phyloP scores from a whole-genome alignment of 345 rosid species.

The Hirschfeldia incana region DNA sequence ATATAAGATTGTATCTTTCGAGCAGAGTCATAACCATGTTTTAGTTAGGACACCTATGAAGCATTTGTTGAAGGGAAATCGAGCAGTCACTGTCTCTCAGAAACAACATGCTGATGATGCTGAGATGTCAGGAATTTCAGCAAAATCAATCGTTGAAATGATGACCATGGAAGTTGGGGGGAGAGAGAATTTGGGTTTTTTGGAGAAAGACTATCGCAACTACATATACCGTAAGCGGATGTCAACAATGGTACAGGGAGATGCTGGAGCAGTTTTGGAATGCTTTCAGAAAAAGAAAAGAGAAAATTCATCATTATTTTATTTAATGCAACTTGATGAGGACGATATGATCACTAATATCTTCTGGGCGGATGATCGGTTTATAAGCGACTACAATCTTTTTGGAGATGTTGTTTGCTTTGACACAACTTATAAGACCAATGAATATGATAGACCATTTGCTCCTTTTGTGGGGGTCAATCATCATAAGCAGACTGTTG shows the following conservation, averaged over 20 bases:
- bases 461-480: background rate
- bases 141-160: slow-evolving; percentile 13
- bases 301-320: background rate
- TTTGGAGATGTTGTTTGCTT: background rate
- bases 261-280: background rate
- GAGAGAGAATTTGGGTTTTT: background rate
- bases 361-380: background rate
- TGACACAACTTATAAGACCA: background rate
- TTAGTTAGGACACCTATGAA: slow-evolving; percentile 1
- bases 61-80: background rate
- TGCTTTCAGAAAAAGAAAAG: background rate
- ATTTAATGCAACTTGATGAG: background rate
- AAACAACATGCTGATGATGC: slow-evolving; percentile 1
- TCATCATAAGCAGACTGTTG: background rate
- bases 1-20: background rate
- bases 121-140: slow-evolving; percentile 6
- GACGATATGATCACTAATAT: background rate
- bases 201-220: background rate
- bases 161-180: slow-evolving; percentile 4
- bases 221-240: background rate
- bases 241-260: background rate
- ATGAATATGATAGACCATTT: background rate
- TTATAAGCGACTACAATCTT: background rate
- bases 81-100: background rate
- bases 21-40: slow-evolving; percentile 3